These are phyloP conservation scores for Hypomontagnella submonticulosa DNA, from an alignment of 495 filamentous ascomycete species.

Conservation along the genomic window DNA sequence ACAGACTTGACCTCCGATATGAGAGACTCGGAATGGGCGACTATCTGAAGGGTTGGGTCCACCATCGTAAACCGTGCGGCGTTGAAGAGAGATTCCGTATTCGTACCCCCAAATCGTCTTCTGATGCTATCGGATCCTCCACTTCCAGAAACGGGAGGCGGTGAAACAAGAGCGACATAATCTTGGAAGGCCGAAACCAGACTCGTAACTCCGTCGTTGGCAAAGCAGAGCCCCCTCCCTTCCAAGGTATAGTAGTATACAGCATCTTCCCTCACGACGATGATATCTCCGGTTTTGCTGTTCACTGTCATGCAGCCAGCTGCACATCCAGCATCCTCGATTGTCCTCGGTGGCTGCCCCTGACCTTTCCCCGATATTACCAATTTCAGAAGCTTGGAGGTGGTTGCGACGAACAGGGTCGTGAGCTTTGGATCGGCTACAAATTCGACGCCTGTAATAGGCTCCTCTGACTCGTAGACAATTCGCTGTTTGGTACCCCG, in stretches of 20 bases:
- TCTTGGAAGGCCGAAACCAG: slow-evolving; percentile 83
- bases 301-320: slow-evolving; percentile 94
- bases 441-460: slow-evolving; percentile 89
- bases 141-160: slow-evolving; percentile 64
- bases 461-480: slow-evolving; percentile 96
- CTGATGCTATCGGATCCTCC: slow-evolving; percentile 65
- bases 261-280: slow-evolving; percentile 92
- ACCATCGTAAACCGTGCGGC: slow-evolving; percentile 87
- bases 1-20: slow-evolving; percentile 80
- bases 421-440: slow-evolving; percentile 70
- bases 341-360: slow-evolving; percentile 84
- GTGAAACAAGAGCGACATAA: slow-evolving; percentile 89
- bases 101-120: slow-evolving; percentile 70
- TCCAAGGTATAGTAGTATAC: slow-evolving; percentile 91
- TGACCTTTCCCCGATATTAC: slow-evolving; percentile 87
- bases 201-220: slow-evolving; percentile 90
- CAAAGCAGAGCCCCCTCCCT: slow-evolving; percentile 85
- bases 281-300: slow-evolving; percentile 79
- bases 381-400: slow-evolving; percentile 85
- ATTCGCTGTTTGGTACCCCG: slow-evolving; percentile 95
- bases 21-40: slow-evolving; percentile 88
- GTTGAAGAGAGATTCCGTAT: slow-evolving; percentile 78
- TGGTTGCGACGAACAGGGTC: slow-evolving; percentile 91
- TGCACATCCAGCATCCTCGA: slow-evolving; percentile 90
- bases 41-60: slow-evolving; percentile 88